These are phyloP conservation scores for Penicillium palitans DNA, from an alignment of 2,329 filamentous ascomycete species.

Conservation along the genomic window DNA sequence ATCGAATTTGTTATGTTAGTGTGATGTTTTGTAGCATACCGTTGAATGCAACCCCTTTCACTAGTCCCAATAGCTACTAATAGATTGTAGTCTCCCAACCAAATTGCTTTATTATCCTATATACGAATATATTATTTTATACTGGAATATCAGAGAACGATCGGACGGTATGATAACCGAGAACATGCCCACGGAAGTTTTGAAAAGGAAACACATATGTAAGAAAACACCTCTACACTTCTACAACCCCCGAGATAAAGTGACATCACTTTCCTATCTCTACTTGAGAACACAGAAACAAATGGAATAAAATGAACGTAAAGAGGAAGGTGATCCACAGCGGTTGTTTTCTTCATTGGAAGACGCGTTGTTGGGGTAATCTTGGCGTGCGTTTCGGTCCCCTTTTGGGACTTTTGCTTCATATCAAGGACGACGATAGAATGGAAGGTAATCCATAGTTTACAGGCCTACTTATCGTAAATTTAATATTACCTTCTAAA, in stretches of 20 bases:
- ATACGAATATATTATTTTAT: not conserved
- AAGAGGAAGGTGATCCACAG: constrained; percentile 4
- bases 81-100: not conserved
- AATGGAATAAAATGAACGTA: not conserved
- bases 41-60: not conserved
- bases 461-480: no score
- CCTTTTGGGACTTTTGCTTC: not conserved
- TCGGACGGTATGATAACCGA: not conserved
- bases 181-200: not conserved
- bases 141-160: not conserved
- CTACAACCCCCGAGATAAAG: not conserved
- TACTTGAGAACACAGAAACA: not conserved
- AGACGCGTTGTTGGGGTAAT: not conserved
- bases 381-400: not conserved
- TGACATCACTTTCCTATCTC: not conserved
- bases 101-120: not conserved
- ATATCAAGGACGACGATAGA: not conserved
- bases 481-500: constrained; percentile 1
- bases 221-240: not conserved
- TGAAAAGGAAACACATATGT: no score
- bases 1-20: not conserved
- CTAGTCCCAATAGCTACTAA: not conserved
- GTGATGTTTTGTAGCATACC: not conserved
- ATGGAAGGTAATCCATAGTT: not conserved
- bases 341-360: not conserved